These are phyloP conservation scores for Agaricales sp. DNA, from an alignment of 1,284 basidiomycete species.

Conservation along the genomic window DNA sequence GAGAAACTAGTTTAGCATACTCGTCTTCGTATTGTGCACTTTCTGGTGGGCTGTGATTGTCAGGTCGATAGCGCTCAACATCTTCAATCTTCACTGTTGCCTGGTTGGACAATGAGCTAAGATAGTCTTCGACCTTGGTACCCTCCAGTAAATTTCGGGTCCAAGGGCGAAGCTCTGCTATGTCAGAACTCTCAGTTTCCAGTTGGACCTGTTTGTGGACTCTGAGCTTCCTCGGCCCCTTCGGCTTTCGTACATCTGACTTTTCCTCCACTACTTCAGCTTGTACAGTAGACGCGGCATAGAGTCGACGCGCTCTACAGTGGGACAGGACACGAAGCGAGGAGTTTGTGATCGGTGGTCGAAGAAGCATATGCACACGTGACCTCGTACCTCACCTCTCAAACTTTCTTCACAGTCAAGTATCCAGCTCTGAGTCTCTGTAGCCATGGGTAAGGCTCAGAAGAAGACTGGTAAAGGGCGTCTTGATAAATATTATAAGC, in stretches of 20 bases:
- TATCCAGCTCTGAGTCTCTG: neutral
- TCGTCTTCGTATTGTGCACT: constrained; percentile 1
- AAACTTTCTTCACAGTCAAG: neutral
- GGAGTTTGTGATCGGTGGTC: neutral
- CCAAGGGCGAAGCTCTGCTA: neutral
- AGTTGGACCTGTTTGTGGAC: too few species aligned
- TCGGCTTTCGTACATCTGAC: neutral
- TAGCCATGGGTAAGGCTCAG: constrained; percentile 63
- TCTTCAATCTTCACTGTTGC: neutral
- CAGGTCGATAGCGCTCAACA: neutral
- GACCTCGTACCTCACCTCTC: too few species aligned
- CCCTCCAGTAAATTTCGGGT: constrained; percentile 1
- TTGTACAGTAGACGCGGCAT: neutral
- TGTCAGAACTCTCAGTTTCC: neutral
- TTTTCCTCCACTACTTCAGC: neutral
- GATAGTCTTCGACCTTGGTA: neutral
- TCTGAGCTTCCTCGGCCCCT: neutral
- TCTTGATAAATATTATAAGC: constrained; percentile 92
- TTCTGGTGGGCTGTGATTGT: neutral
- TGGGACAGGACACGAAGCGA: neutral
- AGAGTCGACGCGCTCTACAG: neutral
- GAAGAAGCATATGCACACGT: constrained; percentile 1
- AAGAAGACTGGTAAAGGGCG: constrained; percentile 94
- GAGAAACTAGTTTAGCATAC: neutral
- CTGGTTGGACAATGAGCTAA: neutral